These are phyloP conservation scores for Amanita inopinata DNA, from an alignment of 768 basidiomycete genomes.

Conservation along the genomic window DNA sequence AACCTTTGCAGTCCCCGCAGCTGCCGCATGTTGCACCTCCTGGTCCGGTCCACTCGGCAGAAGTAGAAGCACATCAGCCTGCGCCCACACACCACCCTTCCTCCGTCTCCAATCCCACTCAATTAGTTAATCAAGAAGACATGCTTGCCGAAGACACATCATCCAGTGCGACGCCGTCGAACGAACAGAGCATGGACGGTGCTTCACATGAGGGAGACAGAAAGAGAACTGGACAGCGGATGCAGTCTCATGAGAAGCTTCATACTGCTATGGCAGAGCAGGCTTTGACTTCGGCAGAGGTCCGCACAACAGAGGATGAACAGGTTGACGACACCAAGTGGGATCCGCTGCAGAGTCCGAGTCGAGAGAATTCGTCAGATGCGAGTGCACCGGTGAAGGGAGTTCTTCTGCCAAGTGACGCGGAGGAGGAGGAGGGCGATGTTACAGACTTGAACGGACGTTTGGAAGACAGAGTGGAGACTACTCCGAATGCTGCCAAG, in stretches of 20 bases:
- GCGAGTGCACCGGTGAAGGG: constrained; percentile 10
- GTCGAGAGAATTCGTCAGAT: constrained; percentile 6
- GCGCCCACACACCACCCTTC: background rate
- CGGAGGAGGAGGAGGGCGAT: constrained; percentile 16
- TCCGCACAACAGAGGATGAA: constrained; percentile 1
- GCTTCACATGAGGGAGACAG: background rate
- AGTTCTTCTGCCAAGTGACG: constrained; percentile 14
- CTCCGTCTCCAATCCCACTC: background rate
- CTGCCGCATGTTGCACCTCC: background rate
- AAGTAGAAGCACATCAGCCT: constrained; percentile 1
- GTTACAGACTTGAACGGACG: constrained; percentile 20
- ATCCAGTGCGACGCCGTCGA: background rate
- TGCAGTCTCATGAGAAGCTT: too few relatives aligned
- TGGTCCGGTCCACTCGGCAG: background rate
- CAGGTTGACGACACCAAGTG: background rate
- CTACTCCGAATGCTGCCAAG: constrained; percentile 20
- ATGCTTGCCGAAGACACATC: background rate
- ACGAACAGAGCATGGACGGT: background rate
- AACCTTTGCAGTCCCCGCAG: background rate
- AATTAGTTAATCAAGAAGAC: background rate
- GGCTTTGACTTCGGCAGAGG: background rate
- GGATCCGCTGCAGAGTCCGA: constrained; percentile 8
- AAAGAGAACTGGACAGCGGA: too few relatives aligned
- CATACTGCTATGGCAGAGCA: background rate
- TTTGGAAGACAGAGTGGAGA: constrained; percentile 16